These are phyloP conservation scores for Medakamo hakoo DNA, from an alignment of 139 green algal species.

Conservation along the genomic window DNA sequence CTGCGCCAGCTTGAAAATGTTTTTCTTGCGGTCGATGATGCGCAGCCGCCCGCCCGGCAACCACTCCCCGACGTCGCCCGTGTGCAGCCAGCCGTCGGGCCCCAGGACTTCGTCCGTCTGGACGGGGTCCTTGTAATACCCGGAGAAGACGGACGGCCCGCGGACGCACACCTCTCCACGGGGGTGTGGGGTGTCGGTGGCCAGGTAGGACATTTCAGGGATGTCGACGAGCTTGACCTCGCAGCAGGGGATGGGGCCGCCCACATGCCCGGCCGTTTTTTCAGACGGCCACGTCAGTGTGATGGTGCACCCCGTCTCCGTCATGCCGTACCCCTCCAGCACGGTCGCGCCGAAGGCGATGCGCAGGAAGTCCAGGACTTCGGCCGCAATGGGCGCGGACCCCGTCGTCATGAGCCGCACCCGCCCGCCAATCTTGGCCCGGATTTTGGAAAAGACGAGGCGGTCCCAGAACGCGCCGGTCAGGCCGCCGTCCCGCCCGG, in stretches of 20 bases:
- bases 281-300: constrained; percentile 41
- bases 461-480: constrained; percentile 68
- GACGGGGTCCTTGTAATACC: constrained; percentile 66
- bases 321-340: constrained; percentile 61
- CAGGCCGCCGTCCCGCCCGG: constrained; percentile 41
- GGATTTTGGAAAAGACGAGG: constrained; percentile 91
- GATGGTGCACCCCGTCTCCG: constrained; percentile 71
- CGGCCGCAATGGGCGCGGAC: constrained; percentile 71
- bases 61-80: constrained; percentile 68
- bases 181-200: constrained; percentile 56
- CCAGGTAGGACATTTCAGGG: constrained; percentile 90
- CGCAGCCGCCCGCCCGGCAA: constrained; percentile 68
- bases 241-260: constrained; percentile 54
- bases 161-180: constrained; percentile 69
- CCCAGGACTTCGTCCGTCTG: constrained; percentile 72
- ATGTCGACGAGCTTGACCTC: constrained; percentile 89
- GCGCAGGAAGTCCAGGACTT: constrained; percentile 87
- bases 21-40: constrained; percentile 95
- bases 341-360: constrained; percentile 65
- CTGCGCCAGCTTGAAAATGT: constrained; percentile 89
- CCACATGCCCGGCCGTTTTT: constrained; percentile 54
- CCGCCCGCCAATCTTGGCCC: constrained; percentile 42
- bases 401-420: constrained; percentile 48
- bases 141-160: constrained; percentile 74
- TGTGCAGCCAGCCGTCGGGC: constrained; percentile 87